Conservation (phyloP, 306 rosid genomes). For the Trifolium dubium region DNA sequence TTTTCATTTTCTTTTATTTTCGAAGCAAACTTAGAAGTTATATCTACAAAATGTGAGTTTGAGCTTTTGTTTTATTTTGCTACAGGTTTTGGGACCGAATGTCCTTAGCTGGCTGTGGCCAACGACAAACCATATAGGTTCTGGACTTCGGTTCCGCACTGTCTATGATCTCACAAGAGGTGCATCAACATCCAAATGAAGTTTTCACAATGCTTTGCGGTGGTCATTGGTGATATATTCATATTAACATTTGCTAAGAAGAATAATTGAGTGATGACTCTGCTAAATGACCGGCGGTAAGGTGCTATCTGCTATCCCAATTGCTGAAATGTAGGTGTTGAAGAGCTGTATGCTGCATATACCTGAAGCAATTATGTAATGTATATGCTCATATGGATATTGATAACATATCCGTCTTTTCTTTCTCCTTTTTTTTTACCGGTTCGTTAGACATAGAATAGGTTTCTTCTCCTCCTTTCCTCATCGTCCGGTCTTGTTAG, state of each 20-base stretch:
- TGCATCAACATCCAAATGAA: conserved; percentile 56
- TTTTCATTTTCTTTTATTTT: neutral
- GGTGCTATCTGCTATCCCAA: conserved; percentile 42
- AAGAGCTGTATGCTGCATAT: conserved; percentile 42
- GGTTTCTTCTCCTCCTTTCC: conserved; percentile 33
- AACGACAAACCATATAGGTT: conserved; percentile 68
- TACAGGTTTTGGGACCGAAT: conserved; percentile 88
- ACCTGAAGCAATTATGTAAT: conserved; percentile 31
- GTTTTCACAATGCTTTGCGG: conserved; percentile 33
- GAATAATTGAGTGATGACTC: conserved; percentile 42
- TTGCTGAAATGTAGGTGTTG: conserved; percentile 41
- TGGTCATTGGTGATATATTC: conserved; percentile 35
- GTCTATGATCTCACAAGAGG: conserved; percentile 53
- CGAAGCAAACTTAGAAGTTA: conserved; percentile 13
- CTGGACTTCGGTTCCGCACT: conserved; percentile 76
- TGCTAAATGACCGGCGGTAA: conserved; percentile 42
- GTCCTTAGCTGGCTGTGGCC: conserved; percentile 80
- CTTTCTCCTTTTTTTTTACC: neutral
- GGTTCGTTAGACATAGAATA: conserved; percentile 40
- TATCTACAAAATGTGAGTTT: neutral
- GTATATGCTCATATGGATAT: conserved; percentile 42
- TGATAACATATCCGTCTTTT: conserved; percentile 4
- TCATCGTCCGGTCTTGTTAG: conserved; percentile 39
- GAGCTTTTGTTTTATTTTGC: conserved; percentile 43
- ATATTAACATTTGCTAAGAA: conserved; percentile 38